Percentiles rank a stretch among this genome's conserved stretches.
These are phyloP conservation scores for Sporothrix phasma DNA, from an alignment of 2,329 filamentous ascomycete species.

Conservation along the genomic window DNA sequence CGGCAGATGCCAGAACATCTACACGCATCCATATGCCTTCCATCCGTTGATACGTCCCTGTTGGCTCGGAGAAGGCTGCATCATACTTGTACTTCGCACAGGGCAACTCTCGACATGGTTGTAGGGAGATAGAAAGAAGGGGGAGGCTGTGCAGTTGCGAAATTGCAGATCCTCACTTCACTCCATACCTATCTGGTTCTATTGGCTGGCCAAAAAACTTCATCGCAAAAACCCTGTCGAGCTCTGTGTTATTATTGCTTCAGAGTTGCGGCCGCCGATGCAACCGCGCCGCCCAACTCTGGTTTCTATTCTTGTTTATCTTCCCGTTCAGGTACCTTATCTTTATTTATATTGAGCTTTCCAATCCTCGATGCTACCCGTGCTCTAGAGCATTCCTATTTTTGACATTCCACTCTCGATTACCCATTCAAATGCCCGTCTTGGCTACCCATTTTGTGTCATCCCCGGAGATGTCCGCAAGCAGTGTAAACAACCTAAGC, in stretches of 20 bases:
- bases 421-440: no score
- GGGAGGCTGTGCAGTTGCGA: constrained; percentile 11
- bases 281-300: not conserved
- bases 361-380: not conserved
- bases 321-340: not conserved
- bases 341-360: not conserved
- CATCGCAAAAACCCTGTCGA: not conserved
- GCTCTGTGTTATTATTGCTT: not conserved
- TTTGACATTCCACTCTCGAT: not conserved
- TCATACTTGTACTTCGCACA: not conserved
- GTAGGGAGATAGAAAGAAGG: not conserved
- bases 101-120: not conserved
- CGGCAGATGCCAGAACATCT: not conserved
- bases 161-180: not conserved
- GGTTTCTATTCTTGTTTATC: not conserved
- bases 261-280: not conserved
- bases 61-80: not conserved
- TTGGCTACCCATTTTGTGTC: no score
- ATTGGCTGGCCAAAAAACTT: not conserved
- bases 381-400: not conserved
- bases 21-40: not conserved
- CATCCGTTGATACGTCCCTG: not conserved
- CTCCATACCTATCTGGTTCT: not conserved
- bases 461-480: no score
- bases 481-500: no score